Base-by-base conservation (phyloP, 371 early-diverging fungal species). In the Phascolomyces articulosus region DNA sequence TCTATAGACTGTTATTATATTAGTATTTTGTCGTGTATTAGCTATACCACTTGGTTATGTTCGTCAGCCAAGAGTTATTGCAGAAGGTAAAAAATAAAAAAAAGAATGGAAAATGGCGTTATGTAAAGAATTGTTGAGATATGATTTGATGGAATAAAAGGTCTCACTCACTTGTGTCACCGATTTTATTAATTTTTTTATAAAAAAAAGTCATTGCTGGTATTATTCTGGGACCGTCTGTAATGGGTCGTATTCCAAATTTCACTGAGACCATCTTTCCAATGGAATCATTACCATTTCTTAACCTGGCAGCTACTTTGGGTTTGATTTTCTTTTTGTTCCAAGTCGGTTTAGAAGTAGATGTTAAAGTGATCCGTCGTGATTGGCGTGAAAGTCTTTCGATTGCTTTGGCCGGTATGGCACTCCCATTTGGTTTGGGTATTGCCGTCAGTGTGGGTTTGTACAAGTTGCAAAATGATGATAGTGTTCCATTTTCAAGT, bases 261-360 rank as follows among this genome's bases (percentile, higher is more conserved):
- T 94, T 86, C 64, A 70, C 66, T 31, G 60, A 68, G n/a, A 78
- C 84, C 16, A 82, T 93, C 9, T 93, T 94, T 63, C 89, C 90
- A 20, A 23, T 64, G 0, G 71, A 54, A 7, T 91, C 92, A 2
- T 66, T 93, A n/a, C 84, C 90, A 0, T 84, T 78, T 65, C 74
- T 97, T 48, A 88, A 85, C 44, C 74, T 95, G 24, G 82, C 95
- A 9, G 88, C 97, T n/a, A 91, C 91, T 66, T 71, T 98, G 65
- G 97, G 96, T 13, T 80, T 98, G 41, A 83, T 96, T 16, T 85
- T 98, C 55, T 97, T 93, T 74, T 79, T 97, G 55, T 96, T 96
- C 72, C 83, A 96, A 55, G 92, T 96, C 26, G 95, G 95, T 3
- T 72, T 94, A 20, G 94, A 93, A 72, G 87, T 94, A 26, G 90